A percentile compares a stretch with the other conserved stretches of the same genome.
phyloP scores from a whole-genome alignment of 2,329 filamentous ascomycete genomes.

The Colletotrichum sp. region DNA sequence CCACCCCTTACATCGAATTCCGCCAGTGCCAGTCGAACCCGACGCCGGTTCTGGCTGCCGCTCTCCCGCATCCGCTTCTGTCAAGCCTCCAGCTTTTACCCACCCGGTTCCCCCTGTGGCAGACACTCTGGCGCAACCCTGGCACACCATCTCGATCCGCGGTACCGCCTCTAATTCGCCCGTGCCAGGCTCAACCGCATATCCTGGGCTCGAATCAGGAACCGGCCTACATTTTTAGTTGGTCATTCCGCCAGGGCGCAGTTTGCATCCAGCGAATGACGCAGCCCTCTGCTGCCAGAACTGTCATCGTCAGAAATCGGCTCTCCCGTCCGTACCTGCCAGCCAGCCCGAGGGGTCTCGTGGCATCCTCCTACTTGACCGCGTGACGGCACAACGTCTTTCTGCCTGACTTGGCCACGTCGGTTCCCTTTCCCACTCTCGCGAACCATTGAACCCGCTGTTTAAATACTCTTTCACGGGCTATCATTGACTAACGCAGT shows the following conservation, averaged over 20 bases:
- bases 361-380: conserved; percentile 25
- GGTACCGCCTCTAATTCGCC: conserved; percentile 11
- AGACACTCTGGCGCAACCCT: conserved; percentile 10
- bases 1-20: not conserved
- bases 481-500: not conserved
- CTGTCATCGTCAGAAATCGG: conserved; percentile 22
- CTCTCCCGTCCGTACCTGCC: conserved; percentile 1
- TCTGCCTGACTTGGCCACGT: not conserved
- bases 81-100: conserved; percentile 4
- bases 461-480: not conserved
- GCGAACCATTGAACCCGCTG: not conserved
- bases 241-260: conserved; percentile 21
- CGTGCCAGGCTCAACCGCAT: conserved; percentile 6
- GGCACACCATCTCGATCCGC: conserved; percentile 14
- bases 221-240: conserved; percentile 13
- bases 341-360: conserved; percentile 18
- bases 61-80: conserved; percentile 20
- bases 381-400: conserved; percentile 18
- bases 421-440: not conserved
- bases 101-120: conserved; percentile 10
- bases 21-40: not conserved
- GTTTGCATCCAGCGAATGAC: conserved; percentile 20
- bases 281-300: conserved; percentile 5
- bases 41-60: conserved; percentile 13
- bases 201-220: conserved; percentile 19